Evolutionary conservation across 2,329 filamentous ascomycete genomes (phyloP).

Genomic region (Colletotrichum falcatum): DNA sequence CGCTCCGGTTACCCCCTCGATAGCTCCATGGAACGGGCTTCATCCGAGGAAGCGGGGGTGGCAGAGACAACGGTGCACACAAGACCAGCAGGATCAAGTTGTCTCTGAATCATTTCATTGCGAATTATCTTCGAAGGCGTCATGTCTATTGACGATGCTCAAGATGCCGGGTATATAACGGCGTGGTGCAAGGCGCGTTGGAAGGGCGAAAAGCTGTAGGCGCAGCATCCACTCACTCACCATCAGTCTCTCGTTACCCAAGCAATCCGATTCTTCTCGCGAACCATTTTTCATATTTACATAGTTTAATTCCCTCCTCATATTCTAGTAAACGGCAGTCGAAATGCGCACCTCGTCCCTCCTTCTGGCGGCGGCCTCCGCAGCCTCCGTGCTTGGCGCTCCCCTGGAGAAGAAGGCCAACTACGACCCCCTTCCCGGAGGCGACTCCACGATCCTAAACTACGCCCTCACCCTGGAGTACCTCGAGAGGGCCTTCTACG

Average conservation of each 20-base stretch:
- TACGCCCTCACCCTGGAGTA: conserved; percentile 65
- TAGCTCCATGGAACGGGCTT: conserved; percentile 12
- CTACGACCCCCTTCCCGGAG: conserved; percentile 42
- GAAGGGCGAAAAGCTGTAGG: neutral
- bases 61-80: neutral
- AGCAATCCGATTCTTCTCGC: neutral
- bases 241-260: conserved; percentile 15
- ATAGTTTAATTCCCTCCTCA: neutral
- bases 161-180: neutral
- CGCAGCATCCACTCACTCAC: conserved; percentile 23
- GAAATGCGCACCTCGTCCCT: conserved; percentile 36
- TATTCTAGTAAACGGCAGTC: neutral
- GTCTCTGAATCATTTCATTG: conserved; percentile 15
- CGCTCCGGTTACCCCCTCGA: neutral
- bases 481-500: conserved; percentile 73
- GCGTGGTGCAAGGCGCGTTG: no score
- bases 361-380: conserved; percentile 28
- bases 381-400: conserved; percentile 19
- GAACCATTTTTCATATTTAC: neutral
- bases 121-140: conserved; percentile 6
- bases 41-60: neutral
- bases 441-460: conserved; percentile 52
- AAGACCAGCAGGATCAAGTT: neutral
- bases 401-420: conserved; percentile 40
- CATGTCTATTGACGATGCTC: neutral